Evolutionary conservation across 257 asterid species (phyloP).

Genomic region (Fraxinus quadrangulata): DNA sequence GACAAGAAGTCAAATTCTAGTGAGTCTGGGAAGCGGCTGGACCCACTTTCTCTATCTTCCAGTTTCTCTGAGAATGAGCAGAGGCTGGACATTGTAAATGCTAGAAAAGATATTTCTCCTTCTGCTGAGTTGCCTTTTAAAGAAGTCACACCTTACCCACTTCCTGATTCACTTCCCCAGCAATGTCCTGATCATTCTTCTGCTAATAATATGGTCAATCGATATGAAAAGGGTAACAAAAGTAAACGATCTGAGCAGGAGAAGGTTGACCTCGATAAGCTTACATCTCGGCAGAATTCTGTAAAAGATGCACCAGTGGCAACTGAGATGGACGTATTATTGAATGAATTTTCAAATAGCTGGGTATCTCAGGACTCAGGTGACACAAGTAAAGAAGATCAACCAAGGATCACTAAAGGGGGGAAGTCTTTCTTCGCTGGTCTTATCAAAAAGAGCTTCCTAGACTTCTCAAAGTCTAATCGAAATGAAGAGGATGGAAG

Average conservation of each 20-base stretch:
- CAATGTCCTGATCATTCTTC: slow-evolving; percentile 35
- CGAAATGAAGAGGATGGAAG: slow-evolving; percentile 50
- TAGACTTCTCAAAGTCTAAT: slow-evolving; percentile 62
- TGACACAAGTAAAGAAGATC: slow-evolving; percentile 54
- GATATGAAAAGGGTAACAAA: slow-evolving; percentile 45
- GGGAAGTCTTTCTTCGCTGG: slow-evolving; percentile 74
- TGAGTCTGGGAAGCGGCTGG: slow-evolving; percentile 46
- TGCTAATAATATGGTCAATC: slow-evolving; percentile 37
- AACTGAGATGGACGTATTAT: slow-evolving; percentile 70
- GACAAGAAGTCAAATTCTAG: slow-evolving; percentile 47
- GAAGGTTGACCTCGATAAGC: slow-evolving; percentile 38
- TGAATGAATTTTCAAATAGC: slow-evolving; percentile 51
- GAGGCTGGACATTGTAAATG: slow-evolving; percentile 42
- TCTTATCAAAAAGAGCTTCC: slow-evolving; percentile 60
- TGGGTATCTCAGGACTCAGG: slow-evolving; percentile 60
- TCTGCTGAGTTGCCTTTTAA: slow-evolving; percentile 32
- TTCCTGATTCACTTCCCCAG: slow-evolving; percentile 39
- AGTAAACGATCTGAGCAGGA: slow-evolving; percentile 53
- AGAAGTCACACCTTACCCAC: slow-evolving; percentile 31
- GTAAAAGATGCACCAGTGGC: slow-evolving; percentile 51
- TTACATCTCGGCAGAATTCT: slow-evolving; percentile 54
- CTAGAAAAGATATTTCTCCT: slow-evolving; percentile 39
- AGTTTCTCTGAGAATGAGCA: slow-evolving; percentile 51
- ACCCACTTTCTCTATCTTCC: slow-evolving; percentile 50
- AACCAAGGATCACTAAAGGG: slow-evolving; percentile 52